Percentiles rank a stretch among this genome's conserved stretches.
These are phyloP conservation scores for Spergularia azorica DNA, from an alignment of 179 eudicot species.

Conservation along the genomic window DNA sequence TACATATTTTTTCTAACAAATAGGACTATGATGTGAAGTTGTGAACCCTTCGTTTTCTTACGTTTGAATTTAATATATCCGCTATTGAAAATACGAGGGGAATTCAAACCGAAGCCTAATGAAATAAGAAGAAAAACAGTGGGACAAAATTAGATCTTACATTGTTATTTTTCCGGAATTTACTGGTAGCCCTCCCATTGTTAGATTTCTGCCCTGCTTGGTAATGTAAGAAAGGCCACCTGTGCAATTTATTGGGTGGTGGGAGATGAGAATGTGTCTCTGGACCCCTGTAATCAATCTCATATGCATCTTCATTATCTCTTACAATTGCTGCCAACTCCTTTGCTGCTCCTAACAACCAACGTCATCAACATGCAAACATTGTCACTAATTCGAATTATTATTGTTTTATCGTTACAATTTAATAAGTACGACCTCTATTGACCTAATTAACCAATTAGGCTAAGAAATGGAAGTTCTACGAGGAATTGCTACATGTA, in stretches of 20 bases:
- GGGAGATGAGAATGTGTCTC: constrained; percentile 66
- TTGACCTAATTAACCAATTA: not conserved
- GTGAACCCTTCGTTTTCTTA: too few species aligned
- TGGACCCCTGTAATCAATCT: constrained; percentile 74
- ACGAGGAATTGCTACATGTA: not conserved
- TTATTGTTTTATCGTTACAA: too few species aligned
- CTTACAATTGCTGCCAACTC: constrained; percentile 14
- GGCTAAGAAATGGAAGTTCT: not conserved
- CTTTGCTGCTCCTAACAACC: constrained; percentile 14
- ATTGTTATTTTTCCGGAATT: too few species aligned
- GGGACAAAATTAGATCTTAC: too few species aligned
- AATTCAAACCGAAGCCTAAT: too few species aligned
- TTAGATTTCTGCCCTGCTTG: constrained; percentile 1
- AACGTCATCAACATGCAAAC: not conserved
- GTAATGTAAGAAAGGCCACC: constrained; percentile 26
- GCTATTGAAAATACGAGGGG: too few species aligned
- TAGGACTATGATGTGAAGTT: too few species aligned
- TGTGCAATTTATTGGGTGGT: constrained; percentile 41
- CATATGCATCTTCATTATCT: constrained; percentile 41
- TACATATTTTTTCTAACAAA: too few species aligned
- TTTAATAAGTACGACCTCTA: too few species aligned
- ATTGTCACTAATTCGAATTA: not conserved
- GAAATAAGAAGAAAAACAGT: too few species aligned
- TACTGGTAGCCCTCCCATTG: too few species aligned
- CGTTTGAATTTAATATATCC: too few species aligned